Conservation (phyloP, 1,284 basidiomycete species). For the Wolfiporia cocos region DNA sequence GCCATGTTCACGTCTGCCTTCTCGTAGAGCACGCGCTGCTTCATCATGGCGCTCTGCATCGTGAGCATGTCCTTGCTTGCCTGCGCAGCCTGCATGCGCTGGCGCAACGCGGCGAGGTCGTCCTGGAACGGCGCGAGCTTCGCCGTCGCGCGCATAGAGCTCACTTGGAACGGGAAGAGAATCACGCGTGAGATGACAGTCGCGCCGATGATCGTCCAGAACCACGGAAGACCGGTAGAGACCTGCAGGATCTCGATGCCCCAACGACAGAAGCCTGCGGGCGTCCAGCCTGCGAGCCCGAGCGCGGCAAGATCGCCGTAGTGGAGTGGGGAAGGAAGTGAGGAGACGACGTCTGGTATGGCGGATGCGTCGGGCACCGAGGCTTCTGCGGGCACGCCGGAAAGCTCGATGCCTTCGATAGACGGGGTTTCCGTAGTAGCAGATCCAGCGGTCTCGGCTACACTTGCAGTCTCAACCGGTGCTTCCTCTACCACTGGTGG, state of each 20-base stretch:
- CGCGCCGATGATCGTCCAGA: slow-evolving; percentile 74
- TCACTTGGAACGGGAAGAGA: slow-evolving; percentile 68
- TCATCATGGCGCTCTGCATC: slow-evolving; percentile 47
- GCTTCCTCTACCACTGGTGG: neutral
- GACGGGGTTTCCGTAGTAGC: neutral
- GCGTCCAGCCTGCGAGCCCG: slow-evolving; percentile 64
- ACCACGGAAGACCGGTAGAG: slow-evolving; percentile 77
- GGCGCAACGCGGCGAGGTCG: slow-evolving; percentile 51
- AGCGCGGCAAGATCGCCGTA: slow-evolving; percentile 77
- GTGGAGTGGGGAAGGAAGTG: slow-evolving; percentile 40
- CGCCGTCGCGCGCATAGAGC: slow-evolving; percentile 60
- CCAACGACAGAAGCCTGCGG: slow-evolving; percentile 32
- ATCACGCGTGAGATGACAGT: slow-evolving; percentile 64
- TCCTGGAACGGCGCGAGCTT: slow-evolving; percentile 64
- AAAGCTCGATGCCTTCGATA: neutral
- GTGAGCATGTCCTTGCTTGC: slow-evolving; percentile 43
- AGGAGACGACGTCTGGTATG: neutral
- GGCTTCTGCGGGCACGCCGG: slow-evolving; percentile 1
- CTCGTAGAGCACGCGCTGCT: slow-evolving; percentile 60
- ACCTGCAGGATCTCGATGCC: slow-evolving; percentile 72
- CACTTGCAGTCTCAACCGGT: slow-evolving; percentile 3
- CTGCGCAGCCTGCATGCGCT: slow-evolving; percentile 35
- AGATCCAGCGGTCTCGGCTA: neutral
- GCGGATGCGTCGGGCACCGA: slow-evolving; percentile 4
- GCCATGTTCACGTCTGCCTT: slow-evolving; percentile 67